Evolutionary conservation across 306 rosid species (phyloP).

Genomic region (Prunus fruticosa): DNA sequence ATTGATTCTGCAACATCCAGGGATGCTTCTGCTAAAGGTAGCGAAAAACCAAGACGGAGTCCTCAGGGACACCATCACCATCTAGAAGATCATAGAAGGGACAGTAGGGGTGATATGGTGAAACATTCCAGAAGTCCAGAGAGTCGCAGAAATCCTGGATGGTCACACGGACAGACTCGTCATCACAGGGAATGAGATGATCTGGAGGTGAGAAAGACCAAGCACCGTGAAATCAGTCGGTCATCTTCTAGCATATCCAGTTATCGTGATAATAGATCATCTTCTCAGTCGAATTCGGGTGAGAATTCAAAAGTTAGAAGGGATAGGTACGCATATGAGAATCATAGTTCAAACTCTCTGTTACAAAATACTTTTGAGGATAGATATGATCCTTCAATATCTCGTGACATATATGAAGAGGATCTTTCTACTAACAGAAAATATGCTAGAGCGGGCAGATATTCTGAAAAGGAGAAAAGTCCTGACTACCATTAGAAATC

Average conservation of each 20-base stretch:
- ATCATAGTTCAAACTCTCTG: conserved; percentile 33
- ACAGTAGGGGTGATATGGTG: conserved; percentile 28
- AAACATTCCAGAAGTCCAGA: conserved; percentile 51
- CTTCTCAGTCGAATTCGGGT: conserved; percentile 16
- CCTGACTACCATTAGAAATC: conserved; percentile 12
- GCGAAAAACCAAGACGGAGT: conserved; percentile 32
- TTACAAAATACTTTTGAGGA: conserved; percentile 46
- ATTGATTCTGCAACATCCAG: conserved; percentile 26
- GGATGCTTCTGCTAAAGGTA: conserved; percentile 29
- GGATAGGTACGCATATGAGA: conserved; percentile 36
- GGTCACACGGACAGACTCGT: conserved; percentile 29
- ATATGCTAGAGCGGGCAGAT: conserved; percentile 27
- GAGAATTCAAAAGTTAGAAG: conserved; percentile 34
- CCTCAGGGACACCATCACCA: conserved; percentile 28
- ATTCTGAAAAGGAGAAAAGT: conserved; percentile 10
- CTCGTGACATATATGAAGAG: conserved; percentile 39
- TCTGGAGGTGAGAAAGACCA: conserved; percentile 19
- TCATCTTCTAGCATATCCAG: conserved; percentile 28
- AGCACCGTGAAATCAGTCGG: conserved; percentile 21
- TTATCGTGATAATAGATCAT: conserved; percentile 28
- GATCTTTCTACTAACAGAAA: conserved; percentile 32
- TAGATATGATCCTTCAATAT: conserved; percentile 65
- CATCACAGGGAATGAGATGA: conserved; percentile 40
- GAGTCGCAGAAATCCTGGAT: conserved; percentile 37
- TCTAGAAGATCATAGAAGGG: conserved; percentile 34